A percentile compares a stretch with the other conserved stretches of the same genome.
Conservation (phyloP, 352 stramenopile species). For the Achlya hypogyna region DNA sequence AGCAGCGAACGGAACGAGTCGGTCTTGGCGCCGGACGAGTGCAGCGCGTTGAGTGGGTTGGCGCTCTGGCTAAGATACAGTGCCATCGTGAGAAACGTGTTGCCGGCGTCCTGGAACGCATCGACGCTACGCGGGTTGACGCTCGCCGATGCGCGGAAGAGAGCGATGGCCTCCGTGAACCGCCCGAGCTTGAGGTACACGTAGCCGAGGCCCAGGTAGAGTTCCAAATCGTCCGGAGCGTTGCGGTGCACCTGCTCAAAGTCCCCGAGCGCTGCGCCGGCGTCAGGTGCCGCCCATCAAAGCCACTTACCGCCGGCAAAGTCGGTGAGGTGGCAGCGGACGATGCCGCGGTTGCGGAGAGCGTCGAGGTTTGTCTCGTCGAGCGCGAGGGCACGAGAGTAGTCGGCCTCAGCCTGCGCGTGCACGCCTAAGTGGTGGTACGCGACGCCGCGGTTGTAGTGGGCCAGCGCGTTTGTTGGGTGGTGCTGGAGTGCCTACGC, state of each 20-base stretch:
- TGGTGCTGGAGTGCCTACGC: conserved; percentile 39
- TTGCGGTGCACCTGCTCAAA: conserved; percentile 56
- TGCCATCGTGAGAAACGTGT: conserved; percentile 65
- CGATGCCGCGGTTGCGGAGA: conserved; percentile 57
- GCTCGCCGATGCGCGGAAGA: conserved; percentile 34
- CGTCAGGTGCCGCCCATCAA: too few species aligned
- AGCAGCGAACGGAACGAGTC: conserved; percentile 31
- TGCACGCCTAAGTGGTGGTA: conserved; percentile 66
- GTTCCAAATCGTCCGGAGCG: conserved; percentile 57
- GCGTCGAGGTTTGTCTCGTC: conserved; percentile 37
- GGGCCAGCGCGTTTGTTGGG: conserved; percentile 27
- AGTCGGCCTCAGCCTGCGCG: conserved; percentile 55
- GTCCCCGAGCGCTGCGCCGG: conserved; percentile 45
- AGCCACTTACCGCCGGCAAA: conserved; percentile 30
- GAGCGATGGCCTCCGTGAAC: conserved; percentile 50
- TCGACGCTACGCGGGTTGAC: conserved; percentile 52
- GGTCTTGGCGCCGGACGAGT: conserved; percentile 28
- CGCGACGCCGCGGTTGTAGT: conserved; percentile 59
- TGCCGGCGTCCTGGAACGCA: conserved; percentile 62
- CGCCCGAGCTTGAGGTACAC: conserved; percentile 57
- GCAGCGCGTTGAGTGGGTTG: background rate
- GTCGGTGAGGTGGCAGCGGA: conserved; percentile 39
- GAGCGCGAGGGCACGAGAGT: conserved; percentile 38
- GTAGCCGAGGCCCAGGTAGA: conserved; percentile 55
- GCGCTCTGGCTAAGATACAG: conserved; percentile 20